Conservation (phyloP, 768 basidiomycete species). For the Calvatia gigantea region DNA sequence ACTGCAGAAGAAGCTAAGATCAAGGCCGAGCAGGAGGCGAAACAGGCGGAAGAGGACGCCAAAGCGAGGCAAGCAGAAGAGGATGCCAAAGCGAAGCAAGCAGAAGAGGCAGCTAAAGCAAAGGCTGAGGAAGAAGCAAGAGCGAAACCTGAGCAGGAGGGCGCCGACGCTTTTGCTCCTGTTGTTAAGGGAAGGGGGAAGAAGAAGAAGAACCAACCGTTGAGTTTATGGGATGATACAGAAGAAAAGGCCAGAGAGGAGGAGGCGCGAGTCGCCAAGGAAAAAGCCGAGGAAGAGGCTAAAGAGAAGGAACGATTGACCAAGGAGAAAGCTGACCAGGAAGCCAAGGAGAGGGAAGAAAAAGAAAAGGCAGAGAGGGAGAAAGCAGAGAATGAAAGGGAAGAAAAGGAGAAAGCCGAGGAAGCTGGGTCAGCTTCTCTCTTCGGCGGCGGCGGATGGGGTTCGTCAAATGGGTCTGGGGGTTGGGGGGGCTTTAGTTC, state of each 20-base stretch:
- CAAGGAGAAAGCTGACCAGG: slow-evolving; percentile 6
- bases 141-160: not conserved
- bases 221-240: not conserved
- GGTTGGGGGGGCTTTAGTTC: not conserved
- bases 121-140: slow-evolving; percentile 1
- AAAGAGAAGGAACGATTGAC: slow-evolving; percentile 12
- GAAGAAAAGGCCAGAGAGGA: slow-evolving; percentile 12
- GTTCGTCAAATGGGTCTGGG: not conserved
- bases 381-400: slow-evolving; percentile 13
- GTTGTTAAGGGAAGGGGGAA: not conserved
- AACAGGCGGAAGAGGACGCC: slow-evolving; percentile 12
- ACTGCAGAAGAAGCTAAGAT: slow-evolving; percentile 11
- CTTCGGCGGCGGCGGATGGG: slow-evolving; percentile 5
- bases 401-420: slow-evolving; percentile 17
- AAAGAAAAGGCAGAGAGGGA: not conserved
- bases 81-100: not conserved
- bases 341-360: slow-evolving; percentile 5
- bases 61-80: not conserved
- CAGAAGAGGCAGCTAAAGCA: not conserved
- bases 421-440: slow-evolving; percentile 14
- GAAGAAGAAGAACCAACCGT: slow-evolving; percentile 5
- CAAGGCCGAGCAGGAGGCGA: not conserved
- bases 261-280: slow-evolving; percentile 11
- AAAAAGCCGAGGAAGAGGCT: slow-evolving; percentile 12
- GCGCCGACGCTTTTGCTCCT: not conserved